A percentile compares a stretch with the other conserved stretches of the same genome.
phyloP scores from a whole-genome alignment of 2,329 filamentous ascomycete species.

The Penicillium freii region DNA sequence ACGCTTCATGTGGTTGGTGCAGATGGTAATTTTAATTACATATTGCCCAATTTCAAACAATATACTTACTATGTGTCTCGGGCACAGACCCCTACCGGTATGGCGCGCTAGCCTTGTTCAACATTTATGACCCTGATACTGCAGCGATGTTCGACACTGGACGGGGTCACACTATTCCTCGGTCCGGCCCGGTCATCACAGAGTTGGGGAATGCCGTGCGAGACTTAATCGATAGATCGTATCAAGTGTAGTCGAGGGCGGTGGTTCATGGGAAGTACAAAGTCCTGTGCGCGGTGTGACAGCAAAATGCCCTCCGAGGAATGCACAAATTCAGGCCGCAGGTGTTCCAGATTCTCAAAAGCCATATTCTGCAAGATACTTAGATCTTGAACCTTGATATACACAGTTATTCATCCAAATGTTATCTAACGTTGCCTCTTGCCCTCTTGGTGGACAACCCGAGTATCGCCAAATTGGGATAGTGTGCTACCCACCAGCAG shows the following conservation, averaged over 20 bases:
- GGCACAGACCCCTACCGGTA: slow-evolving; percentile 57
- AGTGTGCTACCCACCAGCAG: not conserved
- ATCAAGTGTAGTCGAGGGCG: not conserved
- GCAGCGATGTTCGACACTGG: slow-evolving; percentile 64
- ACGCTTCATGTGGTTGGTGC: slow-evolving; percentile 44
- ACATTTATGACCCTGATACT: slow-evolving; percentile 59
- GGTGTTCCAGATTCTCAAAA: not conserved
- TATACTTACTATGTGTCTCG: not conserved
- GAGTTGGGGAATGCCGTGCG: slow-evolving; percentile 22
- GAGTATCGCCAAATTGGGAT: not conserved
- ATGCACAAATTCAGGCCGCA: not conserved
- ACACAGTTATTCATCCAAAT: not conserved
- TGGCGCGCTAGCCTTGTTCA: slow-evolving; percentile 61
- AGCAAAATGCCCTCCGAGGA: not conserved
- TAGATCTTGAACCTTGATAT: not conserved
- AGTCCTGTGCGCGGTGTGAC: not conserved
- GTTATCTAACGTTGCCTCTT: not conserved
- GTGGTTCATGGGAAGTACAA: not conserved
- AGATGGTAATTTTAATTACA: slow-evolving; percentile 25
- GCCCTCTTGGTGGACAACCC: not conserved
- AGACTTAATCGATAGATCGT: slow-evolving; percentile 11
- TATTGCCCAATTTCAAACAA: not conserved
- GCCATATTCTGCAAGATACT: not conserved
- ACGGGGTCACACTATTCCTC: slow-evolving; percentile 62
- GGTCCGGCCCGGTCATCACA: slow-evolving; percentile 29